Percentiles rank a stretch among this genome's conserved stretches.
These are phyloP conservation scores for Ganoderma lingzhi DNA, from an alignment of 1,284 basidiomycete genomes.

Conservation along the genomic window DNA sequence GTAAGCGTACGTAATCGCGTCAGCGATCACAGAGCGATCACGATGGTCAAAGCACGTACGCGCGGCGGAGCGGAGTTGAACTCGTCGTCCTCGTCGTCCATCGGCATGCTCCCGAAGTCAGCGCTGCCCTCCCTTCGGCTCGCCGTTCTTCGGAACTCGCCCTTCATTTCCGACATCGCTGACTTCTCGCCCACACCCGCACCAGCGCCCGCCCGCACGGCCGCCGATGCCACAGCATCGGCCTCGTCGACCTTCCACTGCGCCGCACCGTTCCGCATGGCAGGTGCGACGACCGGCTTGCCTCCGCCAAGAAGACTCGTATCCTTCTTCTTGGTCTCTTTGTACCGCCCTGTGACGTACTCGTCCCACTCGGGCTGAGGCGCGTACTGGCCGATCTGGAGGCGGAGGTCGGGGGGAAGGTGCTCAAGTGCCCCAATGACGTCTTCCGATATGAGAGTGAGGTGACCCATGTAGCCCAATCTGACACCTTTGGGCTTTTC, in stretches of 20 bases:
- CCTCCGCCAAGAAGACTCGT: slow-evolving; percentile 85
- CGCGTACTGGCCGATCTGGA: slow-evolving; percentile 68
- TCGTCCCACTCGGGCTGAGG: slow-evolving; percentile 88
- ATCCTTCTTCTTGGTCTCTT: slow-evolving; percentile 87
- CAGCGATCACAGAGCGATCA: not conserved
- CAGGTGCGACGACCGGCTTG: slow-evolving; percentile 66
- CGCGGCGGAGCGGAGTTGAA: slow-evolving; percentile 53
- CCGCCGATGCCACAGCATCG: slow-evolving; percentile 49
- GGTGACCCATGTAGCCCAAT: slow-evolving; percentile 96
- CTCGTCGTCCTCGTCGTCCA: slow-evolving; percentile 54
- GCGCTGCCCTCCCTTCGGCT: slow-evolving; percentile 62
- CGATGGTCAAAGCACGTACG: slow-evolving; percentile 46
- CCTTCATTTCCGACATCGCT: slow-evolving; percentile 45
- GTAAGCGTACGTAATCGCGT: not conserved
- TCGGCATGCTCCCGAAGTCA: slow-evolving; percentile 70
- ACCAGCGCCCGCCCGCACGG: slow-evolving; percentile 27
- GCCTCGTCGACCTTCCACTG: slow-evolving; percentile 81
- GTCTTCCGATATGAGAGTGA: slow-evolving; percentile 93
- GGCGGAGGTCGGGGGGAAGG: slow-evolving; percentile 84
- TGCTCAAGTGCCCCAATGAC: slow-evolving; percentile 86
- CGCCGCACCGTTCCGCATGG: slow-evolving; percentile 43
- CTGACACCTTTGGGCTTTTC: slow-evolving; percentile 77
- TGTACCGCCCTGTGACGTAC: slow-evolving; percentile 84
- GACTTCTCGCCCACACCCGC: slow-evolving; percentile 31
- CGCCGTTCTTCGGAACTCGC: slow-evolving; percentile 65